phyloP scores from a whole-genome alignment of 257 asterid species.

The Solanum bulbocastanum region DNA sequence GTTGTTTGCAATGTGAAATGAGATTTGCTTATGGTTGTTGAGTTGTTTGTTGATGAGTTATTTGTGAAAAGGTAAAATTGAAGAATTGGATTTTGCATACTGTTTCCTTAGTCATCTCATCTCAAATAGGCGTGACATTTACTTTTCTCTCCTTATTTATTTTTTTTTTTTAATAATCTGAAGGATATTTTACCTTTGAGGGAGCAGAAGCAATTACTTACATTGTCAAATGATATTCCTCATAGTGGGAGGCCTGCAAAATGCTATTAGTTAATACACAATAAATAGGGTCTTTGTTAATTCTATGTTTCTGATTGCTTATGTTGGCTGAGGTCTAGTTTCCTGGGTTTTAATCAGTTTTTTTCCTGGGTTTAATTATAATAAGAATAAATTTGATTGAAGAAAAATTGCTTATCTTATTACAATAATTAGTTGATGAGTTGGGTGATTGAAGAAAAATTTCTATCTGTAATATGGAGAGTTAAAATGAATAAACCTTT shows the following conservation, averaged over 20 bases:
- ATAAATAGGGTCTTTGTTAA: neutral
- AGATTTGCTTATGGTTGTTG: neutral
- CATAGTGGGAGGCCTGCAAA: neutral
- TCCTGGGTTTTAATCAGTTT: neutral
- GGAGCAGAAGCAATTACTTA: neutral
- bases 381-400: neutral
- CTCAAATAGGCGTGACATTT: neutral
- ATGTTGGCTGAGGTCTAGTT: neutral
- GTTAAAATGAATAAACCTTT: neutral
- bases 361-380: neutral
- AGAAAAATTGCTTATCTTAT: neutral
- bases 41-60: neutral
- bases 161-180: neutral
- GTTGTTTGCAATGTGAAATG: neutral
- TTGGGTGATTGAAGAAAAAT: neutral
- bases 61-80: neutral
- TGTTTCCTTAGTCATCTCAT: neutral
- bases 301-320: neutral
- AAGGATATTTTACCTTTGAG: neutral
- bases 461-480: neutral
- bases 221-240: neutral
- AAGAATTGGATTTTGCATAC: neutral
- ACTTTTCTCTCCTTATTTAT: neutral
- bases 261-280: neutral
- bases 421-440: neutral